Base-by-base conservation (phyloP, 345 rosid genomes). In the Populus deltoides region DNA sequence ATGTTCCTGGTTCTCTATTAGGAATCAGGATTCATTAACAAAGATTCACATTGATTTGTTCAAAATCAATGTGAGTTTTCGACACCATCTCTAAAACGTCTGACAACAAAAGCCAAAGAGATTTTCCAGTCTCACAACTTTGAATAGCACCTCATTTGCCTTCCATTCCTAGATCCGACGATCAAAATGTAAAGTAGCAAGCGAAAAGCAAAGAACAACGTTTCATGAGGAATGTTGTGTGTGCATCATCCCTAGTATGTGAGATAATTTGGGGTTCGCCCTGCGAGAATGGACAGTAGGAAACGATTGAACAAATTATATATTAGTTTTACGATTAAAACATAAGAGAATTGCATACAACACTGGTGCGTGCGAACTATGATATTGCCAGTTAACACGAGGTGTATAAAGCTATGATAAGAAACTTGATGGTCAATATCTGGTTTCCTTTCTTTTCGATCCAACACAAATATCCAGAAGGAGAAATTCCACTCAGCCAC, bases 401-500 rank as follows among this genome's bases (percentile, higher is more conserved):
- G 45, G 22, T 2, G 38, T 4, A 70, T 27, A 10, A 29, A 24
- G 39, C 66, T 38, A 24, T 27, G 41, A 76, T 15, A 73, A 11
- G 68, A 70, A 61, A 66, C 36, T 3, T 35, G 66, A 67, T 17
- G 10, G 47, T 55, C 17, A 53, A 67, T 29, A 51, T 59, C 6
- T 22, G 43, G 65, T 65, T 81, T 74, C 49, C 36, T 35, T 68
- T 73, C 53, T 29, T 57, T 67, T 51, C 41, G 20, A 82, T 78
- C 78, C 83, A 55, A 2, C 36, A 83, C 43, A 74, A 73, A 43
- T 27, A 24, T 39, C 59, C 53, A 66, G 79, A 73, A 53, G 80
- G 15, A 47, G 49, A 67, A 49, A 57, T 22, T 33, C 76, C 80
- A 68, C 36, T 85, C 81, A 71, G 51, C 68, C 72, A 82, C 80